Evolutionary conservation across 163 green algal species (phyloP).

Genomic region (Scenedesmus sp.): DNA sequence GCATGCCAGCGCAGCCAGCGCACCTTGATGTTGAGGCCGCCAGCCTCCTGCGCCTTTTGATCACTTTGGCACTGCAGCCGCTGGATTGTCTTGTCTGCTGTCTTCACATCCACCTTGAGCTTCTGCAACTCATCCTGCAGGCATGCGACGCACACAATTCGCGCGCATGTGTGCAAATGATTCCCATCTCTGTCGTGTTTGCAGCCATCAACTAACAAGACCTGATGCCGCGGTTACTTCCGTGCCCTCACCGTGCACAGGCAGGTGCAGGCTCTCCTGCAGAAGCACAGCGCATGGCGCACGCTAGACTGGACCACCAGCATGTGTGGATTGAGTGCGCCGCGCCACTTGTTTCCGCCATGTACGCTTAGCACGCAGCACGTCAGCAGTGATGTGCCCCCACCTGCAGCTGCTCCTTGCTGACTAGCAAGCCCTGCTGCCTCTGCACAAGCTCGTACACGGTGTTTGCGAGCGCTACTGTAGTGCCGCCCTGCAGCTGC

Average conservation of each 20-base stretch:
- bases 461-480: conserved; percentile 7
- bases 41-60: conserved; percentile 1
- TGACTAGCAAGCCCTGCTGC: neutral
- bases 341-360: neutral
- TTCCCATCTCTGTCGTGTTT: neutral
- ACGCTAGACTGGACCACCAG: neutral
- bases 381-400: too few relatives aligned
- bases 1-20: neutral
- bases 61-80: conserved; percentile 43
- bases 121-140: conserved; percentile 15
- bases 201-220: neutral
- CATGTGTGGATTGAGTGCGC: neutral
- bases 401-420: neutral
- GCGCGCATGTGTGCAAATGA: neutral
- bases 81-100: conserved; percentile 8
- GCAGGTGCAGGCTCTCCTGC: too few relatives aligned
- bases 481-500: conserved; percentile 13
- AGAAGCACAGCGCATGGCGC: too few relatives aligned
- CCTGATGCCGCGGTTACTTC: too few relatives aligned
- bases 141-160: neutral
- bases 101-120: conserved; percentile 13
- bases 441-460: conserved; percentile 33
- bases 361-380: neutral
- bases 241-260: too few relatives aligned
- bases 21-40: conserved; percentile 47